Base-by-base conservation (phyloP, 1,284 basidiomycete genomes). In the Termitomyces sp. region DNA sequence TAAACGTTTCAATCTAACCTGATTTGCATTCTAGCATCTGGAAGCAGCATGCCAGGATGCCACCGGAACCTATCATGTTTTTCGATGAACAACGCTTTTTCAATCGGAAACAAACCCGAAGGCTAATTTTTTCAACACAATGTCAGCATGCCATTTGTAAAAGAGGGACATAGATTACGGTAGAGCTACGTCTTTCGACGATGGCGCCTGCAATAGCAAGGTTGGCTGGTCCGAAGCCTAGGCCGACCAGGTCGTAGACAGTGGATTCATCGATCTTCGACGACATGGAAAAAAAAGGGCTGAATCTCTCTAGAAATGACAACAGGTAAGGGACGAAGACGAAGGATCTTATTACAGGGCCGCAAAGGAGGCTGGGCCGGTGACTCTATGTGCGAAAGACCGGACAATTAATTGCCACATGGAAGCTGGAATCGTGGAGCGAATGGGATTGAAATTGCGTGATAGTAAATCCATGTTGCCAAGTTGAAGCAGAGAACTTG, bases 171-270 rank as follows among this genome's bases (percentile, higher is more conserved):
- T 12, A 8, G 8, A 19, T 38, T 28, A 56, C 52, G n/a, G 43
- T 49, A 26, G 52, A 53, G 31, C 60, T 50, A 62, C 67, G 65
- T 55, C 65, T 63, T 66, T 78, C 80, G 10, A 77, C 69, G 58
- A 84, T 70, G 3, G 78, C 80, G 34, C 81, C 77, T 21, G 82
- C 82, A 59, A 83, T 70, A 39, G 80, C 79, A 57, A 83, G 68
- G 57, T 81, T 80, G 1, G 81, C 76, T 26, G 82, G 82, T n/a
- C 81, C 81, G 56, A 82, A 82, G 2, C 81, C 81, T n/a, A 81
- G 64, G 45, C 79, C 79, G 49, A 83, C 68, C 31, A 81, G 61
- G 67, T 83, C 79, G 65, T 73, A 80, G 19, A 73, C 55, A 5
- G 56, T 60, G 7, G 52, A 47, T 34, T 47, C 46, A 26, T 58